Evolutionary conservation across 345 rosid genomes (phyloP), one percentile per base, ranked within the genome.

Genomic region (Brassica carinata): DNA sequence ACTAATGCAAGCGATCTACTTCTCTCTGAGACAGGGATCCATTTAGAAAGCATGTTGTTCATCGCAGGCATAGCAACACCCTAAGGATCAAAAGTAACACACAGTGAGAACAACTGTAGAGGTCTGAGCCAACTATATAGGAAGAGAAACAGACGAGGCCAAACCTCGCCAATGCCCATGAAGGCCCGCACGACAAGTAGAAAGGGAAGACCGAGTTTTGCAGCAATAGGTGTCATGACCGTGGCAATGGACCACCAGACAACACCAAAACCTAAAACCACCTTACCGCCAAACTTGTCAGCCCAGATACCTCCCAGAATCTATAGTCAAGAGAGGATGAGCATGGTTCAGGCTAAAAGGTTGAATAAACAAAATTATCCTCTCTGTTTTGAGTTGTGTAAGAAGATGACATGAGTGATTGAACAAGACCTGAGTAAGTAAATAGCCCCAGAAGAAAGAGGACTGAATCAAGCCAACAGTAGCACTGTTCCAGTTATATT

Each of bases 61-160:
- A 95, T 95, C 53, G 99, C 98, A 83, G 99, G 99, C 99, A 95
- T 95, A 55, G 99, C 99, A 78, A 95, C 99, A 79, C 99, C 99
- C 98, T 95, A 92, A 69, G 33, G 26, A 23, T 23, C 70, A 34
- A 79, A 84, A 75, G 78, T 74, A 73, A 23, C 26, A 23, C 26
- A 23, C 51, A 64, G 77, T 77, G 63, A 85, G 73, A 81, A 55
- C 7, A 19, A 61, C 5, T 66, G 64, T 57, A 63, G 1, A 23
- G 26, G 26, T 23, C 26, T 23, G 26, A 23, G 26, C 26, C 26
- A 23, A 23, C 26, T 23, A 23, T 40, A 70, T 14, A 31, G 70
- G 33, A 76, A 67, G 29, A 72, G 48, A 55, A 64, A 48, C 45
- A 59, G 45, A 79, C 58, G 71, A 77, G 69, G 78, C 91, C 26